These are phyloP conservation scores for Nicotiana tabacum DNA, from an alignment of 257 asterid genomes.

Conservation along the genomic window DNA sequence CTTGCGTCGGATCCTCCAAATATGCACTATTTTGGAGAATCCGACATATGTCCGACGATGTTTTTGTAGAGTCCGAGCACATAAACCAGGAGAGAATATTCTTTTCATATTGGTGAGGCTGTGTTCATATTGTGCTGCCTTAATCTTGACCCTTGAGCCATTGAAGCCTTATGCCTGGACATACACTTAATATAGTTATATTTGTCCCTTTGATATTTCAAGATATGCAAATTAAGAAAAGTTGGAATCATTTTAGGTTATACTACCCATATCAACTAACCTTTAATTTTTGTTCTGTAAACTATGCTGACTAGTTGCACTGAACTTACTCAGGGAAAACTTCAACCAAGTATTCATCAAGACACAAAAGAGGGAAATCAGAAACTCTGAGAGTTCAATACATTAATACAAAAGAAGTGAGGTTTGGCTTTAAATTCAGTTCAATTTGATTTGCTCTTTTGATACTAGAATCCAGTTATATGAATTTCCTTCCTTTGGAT, in stretches of 20 bases:
- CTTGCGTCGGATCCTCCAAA: no score
- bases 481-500: neutral
- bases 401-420: slow-evolving; percentile 80
- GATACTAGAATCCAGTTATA: neutral
- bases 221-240: neutral
- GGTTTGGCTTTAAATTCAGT: slow-evolving; percentile 55
- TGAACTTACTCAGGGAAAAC: slow-evolving; percentile 35
- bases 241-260: no score
- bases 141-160: no score
- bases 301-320: neutral
- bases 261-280: neutral
- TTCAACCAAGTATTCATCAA: slow-evolving; percentile 25
- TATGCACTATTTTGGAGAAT: no score
- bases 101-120: no score
- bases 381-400: slow-evolving; percentile 79
- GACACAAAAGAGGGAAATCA: slow-evolving; percentile 86
- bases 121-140: no score
- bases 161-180: neutral
- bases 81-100: no score
- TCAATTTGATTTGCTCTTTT: neutral
- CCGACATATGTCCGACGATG: no score
- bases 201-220: neutral
- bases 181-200: neutral
- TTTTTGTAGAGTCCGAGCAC: no score
- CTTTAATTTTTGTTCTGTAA: neutral